Evolutionary conservation across 306 rosid genomes (phyloP).

Genomic region (Carpinus fangiana): DNA sequence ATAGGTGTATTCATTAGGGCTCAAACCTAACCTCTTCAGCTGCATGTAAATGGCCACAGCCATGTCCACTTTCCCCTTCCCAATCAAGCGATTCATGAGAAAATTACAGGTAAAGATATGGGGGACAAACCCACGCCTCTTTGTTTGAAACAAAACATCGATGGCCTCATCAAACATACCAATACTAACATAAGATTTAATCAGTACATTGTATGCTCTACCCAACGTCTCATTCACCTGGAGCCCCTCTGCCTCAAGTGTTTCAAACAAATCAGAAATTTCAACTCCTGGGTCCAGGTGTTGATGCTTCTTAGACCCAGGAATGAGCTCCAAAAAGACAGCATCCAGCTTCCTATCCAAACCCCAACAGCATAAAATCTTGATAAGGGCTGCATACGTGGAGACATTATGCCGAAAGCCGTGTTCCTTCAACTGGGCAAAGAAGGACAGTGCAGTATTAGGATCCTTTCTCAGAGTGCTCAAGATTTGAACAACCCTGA

Average conservation of each 20-base stretch:
- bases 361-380: constrained; percentile 60
- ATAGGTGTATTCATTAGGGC: constrained; percentile 66
- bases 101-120: constrained; percentile 61
- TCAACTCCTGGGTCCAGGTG: constrained; percentile 20
- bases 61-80: constrained; percentile 40
- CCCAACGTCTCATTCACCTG: constrained; percentile 29
- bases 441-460: constrained; percentile 49
- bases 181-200: constrained; percentile 60
- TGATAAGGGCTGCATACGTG: constrained; percentile 54
- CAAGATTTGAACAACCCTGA: constrained; percentile 41
- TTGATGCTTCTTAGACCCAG: constrained; percentile 18
- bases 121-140: constrained; percentile 57
- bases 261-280: constrained; percentile 45
- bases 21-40: constrained; percentile 68
- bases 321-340: constrained; percentile 55
- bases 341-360: constrained; percentile 53
- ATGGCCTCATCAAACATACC: constrained; percentile 69
- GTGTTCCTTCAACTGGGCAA: constrained; percentile 34
- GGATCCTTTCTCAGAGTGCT: constrained; percentile 42
- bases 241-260: constrained; percentile 36
- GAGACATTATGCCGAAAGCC: constrained; percentile 48
- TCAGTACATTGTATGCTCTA: constrained; percentile 53
- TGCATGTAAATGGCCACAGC: constrained; percentile 51
- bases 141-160: constrained; percentile 51
- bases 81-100: constrained; percentile 67